Conservation (phyloP, 345 rosid species). For the Linum tenue region DNA sequence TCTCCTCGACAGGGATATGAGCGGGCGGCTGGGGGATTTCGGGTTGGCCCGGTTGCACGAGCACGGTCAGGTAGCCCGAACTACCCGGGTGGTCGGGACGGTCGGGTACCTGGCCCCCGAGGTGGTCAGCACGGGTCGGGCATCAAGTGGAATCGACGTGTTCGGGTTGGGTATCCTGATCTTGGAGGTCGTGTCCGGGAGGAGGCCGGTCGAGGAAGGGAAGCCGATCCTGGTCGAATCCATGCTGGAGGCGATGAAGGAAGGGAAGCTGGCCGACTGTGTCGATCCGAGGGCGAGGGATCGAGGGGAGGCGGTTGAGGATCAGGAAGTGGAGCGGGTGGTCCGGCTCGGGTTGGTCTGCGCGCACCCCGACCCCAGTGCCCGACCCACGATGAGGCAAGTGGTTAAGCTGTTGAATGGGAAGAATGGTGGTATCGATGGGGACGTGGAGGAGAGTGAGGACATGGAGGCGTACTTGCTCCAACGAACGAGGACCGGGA, state of each 20-base stretch:
- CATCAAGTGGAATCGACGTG: constrained; percentile 36
- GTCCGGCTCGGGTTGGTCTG: constrained; percentile 61
- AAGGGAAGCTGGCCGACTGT: constrained; percentile 34
- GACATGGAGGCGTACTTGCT: constrained; percentile 45
- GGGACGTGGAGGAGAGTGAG: constrained; percentile 26
- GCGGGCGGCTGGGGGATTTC: constrained; percentile 62
- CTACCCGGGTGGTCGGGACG: constrained; percentile 64
- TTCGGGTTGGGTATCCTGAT: constrained; percentile 42
- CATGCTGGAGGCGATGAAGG: constrained; percentile 35
- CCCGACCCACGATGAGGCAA: constrained; percentile 70
- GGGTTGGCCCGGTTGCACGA: constrained; percentile 67
- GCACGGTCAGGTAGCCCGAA: constrained; percentile 44
- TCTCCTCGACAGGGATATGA: constrained; percentile 62
- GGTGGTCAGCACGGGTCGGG: constrained; percentile 37
- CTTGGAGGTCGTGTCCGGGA: constrained; percentile 48
- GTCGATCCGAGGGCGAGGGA: constrained; percentile 36
- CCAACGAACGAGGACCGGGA: constrained; percentile 18
- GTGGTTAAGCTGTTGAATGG: constrained; percentile 55
- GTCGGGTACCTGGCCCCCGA: constrained; percentile 79
- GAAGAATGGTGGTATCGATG: constrained; percentile 29
- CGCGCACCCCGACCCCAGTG: constrained; percentile 44
- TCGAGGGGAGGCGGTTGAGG: constrained; percentile 24
- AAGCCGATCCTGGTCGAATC: constrained; percentile 33
- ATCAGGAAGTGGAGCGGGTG: constrained; percentile 33
- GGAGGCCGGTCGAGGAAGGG: constrained; percentile 46